phyloP scores from a whole-genome alignment of 2,329 filamentous ascomycete genomes.

The Podosphaera fusca region DNA sequence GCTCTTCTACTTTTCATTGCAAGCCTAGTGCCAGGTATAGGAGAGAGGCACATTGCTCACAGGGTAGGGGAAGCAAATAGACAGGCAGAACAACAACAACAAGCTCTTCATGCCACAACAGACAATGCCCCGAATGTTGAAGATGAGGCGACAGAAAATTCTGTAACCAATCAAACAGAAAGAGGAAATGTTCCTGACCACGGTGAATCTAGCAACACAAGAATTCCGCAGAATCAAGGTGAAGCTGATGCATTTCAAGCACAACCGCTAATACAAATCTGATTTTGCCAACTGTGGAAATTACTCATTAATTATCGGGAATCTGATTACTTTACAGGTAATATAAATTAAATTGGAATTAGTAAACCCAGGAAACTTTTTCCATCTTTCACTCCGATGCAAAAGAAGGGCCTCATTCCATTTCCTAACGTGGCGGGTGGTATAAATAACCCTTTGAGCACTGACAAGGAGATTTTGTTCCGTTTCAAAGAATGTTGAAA shows the following conservation, averaged over 20 bases:
- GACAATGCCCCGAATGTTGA: background rate
- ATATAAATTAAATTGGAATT: too few species aligned
- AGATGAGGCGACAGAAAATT: background rate
- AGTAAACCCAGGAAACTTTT: too few species aligned
- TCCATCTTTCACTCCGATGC: too few species aligned
- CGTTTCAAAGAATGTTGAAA: too few species aligned
- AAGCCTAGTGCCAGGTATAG: constrained; percentile 41
- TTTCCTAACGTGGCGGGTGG: too few species aligned
- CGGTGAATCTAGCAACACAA: background rate
- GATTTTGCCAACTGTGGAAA: background rate
- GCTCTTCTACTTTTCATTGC: constrained; percentile 39
- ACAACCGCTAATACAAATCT: background rate
- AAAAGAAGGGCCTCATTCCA: too few species aligned
- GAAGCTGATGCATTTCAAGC: background rate
- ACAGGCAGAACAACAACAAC: constrained; percentile 9
- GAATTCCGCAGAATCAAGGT: background rate
- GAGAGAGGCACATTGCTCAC: constrained; percentile 34
- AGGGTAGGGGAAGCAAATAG: constrained; percentile 14
- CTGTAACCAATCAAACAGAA: background rate
- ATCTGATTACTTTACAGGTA: too few species aligned
- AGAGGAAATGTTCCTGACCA: background rate
- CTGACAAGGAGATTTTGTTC: too few species aligned
- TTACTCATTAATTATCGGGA: too few species aligned
- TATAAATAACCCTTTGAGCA: too few species aligned
- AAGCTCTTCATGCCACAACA: background rate